Base-by-base conservation (phyloP, 1,284 basidiomycete genomes). In the Microbotryum lychnidis-dioicae region DNA sequence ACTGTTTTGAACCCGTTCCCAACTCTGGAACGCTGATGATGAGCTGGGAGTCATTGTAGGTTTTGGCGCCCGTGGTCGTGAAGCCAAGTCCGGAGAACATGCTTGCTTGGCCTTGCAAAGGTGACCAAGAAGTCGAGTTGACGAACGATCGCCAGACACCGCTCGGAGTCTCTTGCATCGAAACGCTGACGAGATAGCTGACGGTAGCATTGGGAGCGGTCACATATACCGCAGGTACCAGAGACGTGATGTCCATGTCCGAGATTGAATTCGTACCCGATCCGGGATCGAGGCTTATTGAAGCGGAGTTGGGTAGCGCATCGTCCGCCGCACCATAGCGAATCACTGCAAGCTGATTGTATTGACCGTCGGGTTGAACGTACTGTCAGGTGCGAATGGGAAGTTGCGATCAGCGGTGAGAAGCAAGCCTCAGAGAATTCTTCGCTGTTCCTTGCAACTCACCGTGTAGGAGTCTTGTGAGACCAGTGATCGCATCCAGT, bases 401-500 rank as follows among this genome's bases (percentile, higher is more conserved):
- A 31, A 2, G 31, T 31, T 31, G 29, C 29, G 1, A 31, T 31
- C 29, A 31, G 29, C 29, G 29, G 1, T 31, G 31, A 31, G 31
- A 31, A 31, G 31, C 31, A 31, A 31, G 31, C 31, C 31, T 10
- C 2, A 9, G 31, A 31, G 1, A 2, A 31, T 8, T 31, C 23
- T 42, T 42, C 27, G 18, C 10, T 2, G 48, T 23, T 21, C 20
- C 9, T 21, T 31, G 18, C 44, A 33, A 48, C 56, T 37, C 25
- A 76, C 71, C 8, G 75, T 73, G 57, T 74, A 74, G 61, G 71
- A 70, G 3, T 70, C 70, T 29, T 71, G 65, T 55, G 79, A 75
- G 46, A 80, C 66, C 50, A 64, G 69, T 3, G 77, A 75, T 14
- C 80, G 74, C 71, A 81, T 73, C 77, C 78, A 76, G 71, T 75